Percentiles rank a stretch among this genome's conserved stretches.
These are phyloP conservation scores for Ophiostoma australiae DNA, from an alignment of 2,329 filamentous ascomycete genomes.

Conservation along the genomic window DNA sequence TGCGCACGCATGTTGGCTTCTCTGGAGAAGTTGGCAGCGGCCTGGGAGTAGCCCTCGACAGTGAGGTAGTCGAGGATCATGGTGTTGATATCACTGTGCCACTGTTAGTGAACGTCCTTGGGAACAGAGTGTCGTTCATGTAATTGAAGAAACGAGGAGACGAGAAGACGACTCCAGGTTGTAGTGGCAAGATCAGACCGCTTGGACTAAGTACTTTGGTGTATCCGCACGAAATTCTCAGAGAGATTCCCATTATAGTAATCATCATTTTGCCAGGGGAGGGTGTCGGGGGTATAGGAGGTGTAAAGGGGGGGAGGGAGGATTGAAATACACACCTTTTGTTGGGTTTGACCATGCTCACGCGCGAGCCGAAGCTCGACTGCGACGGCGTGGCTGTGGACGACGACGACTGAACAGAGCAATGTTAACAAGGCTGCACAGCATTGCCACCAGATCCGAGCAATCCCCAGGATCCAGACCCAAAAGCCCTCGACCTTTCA, in stretches of 20 bases:
- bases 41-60: constrained; percentile 88
- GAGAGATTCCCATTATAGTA: constrained; percentile 99
- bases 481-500: background rate
- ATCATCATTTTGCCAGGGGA: constrained; percentile 62
- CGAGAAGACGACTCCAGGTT: constrained; percentile 18
- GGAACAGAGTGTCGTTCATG: background rate
- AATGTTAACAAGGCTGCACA: constrained; percentile 20
- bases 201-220: constrained; percentile 58
- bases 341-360: constrained; percentile 77
- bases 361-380: constrained; percentile 72
- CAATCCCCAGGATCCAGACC: background rate
- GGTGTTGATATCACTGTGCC: constrained; percentile 80
- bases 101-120: constrained; percentile 20
- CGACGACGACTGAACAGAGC: constrained; percentile 56
- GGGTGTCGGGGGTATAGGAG: constrained; percentile 16
- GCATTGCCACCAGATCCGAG: background rate
- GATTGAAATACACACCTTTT: constrained; percentile 73
- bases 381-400: constrained; percentile 62
- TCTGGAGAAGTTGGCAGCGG: constrained; percentile 86
- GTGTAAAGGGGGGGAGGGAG: background rate
- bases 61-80: constrained; percentile 96
- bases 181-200: constrained; percentile 28
- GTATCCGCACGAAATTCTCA: constrained; percentile 88
- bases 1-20: constrained; percentile 82
- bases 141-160: constrained; percentile 15